These are phyloP conservation scores for Macadamia tetraphylla DNA, from an alignment of 164 flowering plant species.

Conservation along the genomic window DNA sequence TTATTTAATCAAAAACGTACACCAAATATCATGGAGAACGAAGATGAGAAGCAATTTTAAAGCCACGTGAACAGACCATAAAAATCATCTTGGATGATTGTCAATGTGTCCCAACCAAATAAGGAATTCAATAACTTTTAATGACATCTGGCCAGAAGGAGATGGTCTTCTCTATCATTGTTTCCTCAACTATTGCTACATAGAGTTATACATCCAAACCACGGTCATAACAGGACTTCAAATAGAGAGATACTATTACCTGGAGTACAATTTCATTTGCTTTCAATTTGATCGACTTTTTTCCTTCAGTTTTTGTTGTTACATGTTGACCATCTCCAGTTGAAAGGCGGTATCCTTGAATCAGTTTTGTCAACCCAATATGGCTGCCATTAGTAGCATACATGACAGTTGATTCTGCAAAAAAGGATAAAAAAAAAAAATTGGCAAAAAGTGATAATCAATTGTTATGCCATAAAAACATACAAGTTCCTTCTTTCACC, in stretches of 20 bases:
- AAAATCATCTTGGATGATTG: no score
- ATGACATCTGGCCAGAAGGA: no score
- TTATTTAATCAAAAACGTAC: no score
- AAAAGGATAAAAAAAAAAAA: slow-evolving; percentile 9
- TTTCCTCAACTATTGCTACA: background rate
- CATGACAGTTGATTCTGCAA: slow-evolving; percentile 82
- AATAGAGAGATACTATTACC: slow-evolving; percentile 34
- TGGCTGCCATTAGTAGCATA: slow-evolving; percentile 86
- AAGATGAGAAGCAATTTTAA: no score
- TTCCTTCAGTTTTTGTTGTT: slow-evolving; percentile 75
- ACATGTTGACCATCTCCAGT: slow-evolving; percentile 56
- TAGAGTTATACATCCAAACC: background rate
- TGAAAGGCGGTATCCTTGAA: slow-evolving; percentile 76
- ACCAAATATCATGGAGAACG: no score
- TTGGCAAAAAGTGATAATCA: slow-evolving; percentile 16
- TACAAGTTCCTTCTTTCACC: background rate
- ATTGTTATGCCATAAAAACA: background rate
- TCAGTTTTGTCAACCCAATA: slow-evolving; percentile 79
- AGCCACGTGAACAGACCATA: no score
- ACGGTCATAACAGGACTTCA: background rate
- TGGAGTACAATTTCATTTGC: slow-evolving; percentile 78
- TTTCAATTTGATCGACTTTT: slow-evolving; percentile 78
- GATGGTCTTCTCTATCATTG: background rate
- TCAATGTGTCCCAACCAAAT: no score
- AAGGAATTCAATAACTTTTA: no score